A percentile compares a stretch with the other conserved stretches of the same genome.
Conservation (phyloP, 1,284 basidiomycete species). For the Ustanciosporium gigantosporum region DNA sequence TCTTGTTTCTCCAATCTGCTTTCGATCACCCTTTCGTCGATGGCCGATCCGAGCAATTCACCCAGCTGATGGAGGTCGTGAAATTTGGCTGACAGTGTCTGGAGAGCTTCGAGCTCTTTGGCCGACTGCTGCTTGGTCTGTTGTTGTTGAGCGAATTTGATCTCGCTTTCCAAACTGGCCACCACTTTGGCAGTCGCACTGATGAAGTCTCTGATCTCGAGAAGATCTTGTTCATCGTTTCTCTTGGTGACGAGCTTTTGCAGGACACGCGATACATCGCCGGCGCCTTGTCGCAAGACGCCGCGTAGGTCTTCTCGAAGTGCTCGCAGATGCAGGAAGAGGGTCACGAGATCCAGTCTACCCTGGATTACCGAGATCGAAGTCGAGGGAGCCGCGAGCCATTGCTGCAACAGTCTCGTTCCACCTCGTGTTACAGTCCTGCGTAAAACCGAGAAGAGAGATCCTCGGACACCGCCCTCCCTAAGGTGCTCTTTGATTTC, state of each 20-base stretch:
- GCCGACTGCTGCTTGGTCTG: not conserved
- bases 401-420: conserved; percentile 49
- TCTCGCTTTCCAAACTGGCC: conserved; percentile 10
- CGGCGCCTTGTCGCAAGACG: conserved; percentile 32
- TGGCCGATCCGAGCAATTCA: conserved; percentile 41
- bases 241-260: conserved; percentile 48
- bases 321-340: conserved; percentile 26
- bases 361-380: conserved; percentile 35
- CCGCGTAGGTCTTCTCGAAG: conserved; percentile 45
- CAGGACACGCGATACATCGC: conserved; percentile 51
- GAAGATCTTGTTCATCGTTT: conserved; percentile 56
- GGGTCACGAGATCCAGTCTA: conserved; percentile 46
- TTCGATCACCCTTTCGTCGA: conserved; percentile 59
- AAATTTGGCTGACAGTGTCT: conserved; percentile 11
- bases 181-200: conserved; percentile 18
- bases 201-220: conserved; percentile 55
- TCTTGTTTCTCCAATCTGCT: conserved; percentile 44
- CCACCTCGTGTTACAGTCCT: conserved; percentile 56
- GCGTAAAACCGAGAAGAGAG: conserved; percentile 47
- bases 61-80: conserved; percentile 29
- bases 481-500: conserved; percentile 44
- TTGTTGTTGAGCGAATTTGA: not conserved
- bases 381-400: conserved; percentile 52
- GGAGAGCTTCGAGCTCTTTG: conserved; percentile 2
- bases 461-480: conserved; percentile 48